These are phyloP conservation scores for Euphorbia celastroides DNA, from an alignment of 441 rosid genomes.

Conservation along the genomic window DNA sequence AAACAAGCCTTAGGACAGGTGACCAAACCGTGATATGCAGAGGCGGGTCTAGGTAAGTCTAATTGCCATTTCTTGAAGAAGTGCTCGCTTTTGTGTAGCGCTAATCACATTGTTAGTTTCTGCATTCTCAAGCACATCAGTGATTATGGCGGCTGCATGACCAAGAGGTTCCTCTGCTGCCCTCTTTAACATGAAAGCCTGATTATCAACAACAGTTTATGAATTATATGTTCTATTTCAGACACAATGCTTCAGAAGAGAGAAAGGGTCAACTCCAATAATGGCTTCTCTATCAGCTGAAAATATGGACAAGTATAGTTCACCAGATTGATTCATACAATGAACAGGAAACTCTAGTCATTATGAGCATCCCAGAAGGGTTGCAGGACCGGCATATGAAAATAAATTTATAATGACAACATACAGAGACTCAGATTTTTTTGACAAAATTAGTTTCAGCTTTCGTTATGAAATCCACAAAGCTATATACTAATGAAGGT, in stretches of 20 bases:
- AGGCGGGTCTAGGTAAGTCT: conserved; percentile 45
- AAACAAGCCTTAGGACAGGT: background rate
- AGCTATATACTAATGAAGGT: no score
- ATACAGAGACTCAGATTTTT: background rate
- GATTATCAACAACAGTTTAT: conserved; percentile 16
- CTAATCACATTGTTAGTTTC: conserved; percentile 74
- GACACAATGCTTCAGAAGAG: background rate
- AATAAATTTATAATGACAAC: background rate
- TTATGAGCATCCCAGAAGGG: background rate
- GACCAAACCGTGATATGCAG: background rate
- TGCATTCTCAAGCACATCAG: conserved; percentile 87
- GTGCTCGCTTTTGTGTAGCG: conserved; percentile 81
- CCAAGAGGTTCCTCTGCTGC: conserved; percentile 92
- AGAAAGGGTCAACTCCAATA: background rate
- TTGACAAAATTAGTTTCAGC: background rate
- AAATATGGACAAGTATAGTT: background rate
- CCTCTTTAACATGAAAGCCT: conserved; percentile 93
- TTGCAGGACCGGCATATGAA: background rate
- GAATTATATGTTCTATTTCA: background rate
- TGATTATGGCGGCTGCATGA: conserved; percentile 89
- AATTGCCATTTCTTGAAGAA: conserved; percentile 92
- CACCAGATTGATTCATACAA: background rate
- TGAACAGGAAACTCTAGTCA: no score
- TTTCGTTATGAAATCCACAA: background rate
- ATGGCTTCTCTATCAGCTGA: background rate